Evolutionary conservation across 73 alveolate genomes (phyloP).

Genomic region (Tetrahymena thermophila): DNA sequence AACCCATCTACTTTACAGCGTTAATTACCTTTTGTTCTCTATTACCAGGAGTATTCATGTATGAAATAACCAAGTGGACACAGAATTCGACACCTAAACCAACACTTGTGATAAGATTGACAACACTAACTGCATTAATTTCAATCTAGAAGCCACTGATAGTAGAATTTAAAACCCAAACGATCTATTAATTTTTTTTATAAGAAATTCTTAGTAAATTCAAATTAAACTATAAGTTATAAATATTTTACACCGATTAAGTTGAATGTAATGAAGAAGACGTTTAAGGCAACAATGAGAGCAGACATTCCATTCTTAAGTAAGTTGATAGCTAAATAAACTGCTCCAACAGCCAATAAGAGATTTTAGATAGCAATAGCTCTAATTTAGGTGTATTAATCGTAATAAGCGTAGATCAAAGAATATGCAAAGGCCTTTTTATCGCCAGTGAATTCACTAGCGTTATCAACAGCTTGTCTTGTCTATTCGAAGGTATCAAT

Average conservation of each 20-base stretch:
- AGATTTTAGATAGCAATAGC: constrained; percentile 80
- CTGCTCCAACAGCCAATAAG: constrained; percentile 80
- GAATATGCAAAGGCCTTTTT: constrained; percentile 85
- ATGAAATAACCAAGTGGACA: constrained; percentile 80
- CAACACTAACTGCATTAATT: constrained; percentile 91
- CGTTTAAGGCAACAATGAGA: constrained; percentile 66
- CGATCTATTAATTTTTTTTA: constrained; percentile 60
- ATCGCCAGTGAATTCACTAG: constrained; percentile 3
- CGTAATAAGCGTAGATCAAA: constrained; percentile 84
- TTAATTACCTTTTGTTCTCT: constrained; percentile 73
- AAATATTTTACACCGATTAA: constrained; percentile 76
- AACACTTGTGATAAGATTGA: constrained; percentile 75
- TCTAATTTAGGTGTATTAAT: constrained; percentile 83
- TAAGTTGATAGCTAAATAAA: constrained; percentile 73
- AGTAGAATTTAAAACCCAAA: constrained; percentile 60
- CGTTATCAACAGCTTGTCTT: constrained; percentile 68
- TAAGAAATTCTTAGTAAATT: constrained; percentile 54
- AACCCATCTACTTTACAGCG: constrained; percentile 79
- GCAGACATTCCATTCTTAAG: constrained; percentile 66
- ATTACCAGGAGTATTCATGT: constrained; percentile 65
- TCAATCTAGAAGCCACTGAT: constrained; percentile 77
- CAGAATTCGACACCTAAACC: constrained; percentile 94
- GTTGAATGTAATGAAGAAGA: constrained; percentile 73
- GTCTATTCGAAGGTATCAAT: constrained; percentile 66
- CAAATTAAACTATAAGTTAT: constrained; percentile 46